Evolutionary conservation across 2,329 filamentous ascomycete species (phyloP).

Genomic region (Tolypocladium nubicola): DNA sequence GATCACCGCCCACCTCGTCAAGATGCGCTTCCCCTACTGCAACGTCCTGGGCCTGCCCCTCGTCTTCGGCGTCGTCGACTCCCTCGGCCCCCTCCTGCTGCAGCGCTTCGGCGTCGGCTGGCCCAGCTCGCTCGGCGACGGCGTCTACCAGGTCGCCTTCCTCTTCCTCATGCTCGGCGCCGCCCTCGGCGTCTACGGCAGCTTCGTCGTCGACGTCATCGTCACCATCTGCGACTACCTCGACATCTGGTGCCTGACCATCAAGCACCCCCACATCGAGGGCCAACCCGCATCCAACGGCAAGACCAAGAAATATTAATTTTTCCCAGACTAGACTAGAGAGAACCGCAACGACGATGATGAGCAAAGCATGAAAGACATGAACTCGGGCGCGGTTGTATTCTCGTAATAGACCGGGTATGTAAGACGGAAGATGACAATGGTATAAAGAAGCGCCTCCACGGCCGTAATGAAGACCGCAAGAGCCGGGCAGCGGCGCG

Average conservation of each 20-base stretch:
- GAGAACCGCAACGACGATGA: not conserved
- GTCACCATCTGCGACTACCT: conserved; percentile 96
- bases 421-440: not conserved
- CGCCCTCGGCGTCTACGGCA: conserved; percentile 85
- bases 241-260: conserved; percentile 96
- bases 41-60: conserved; percentile 78
- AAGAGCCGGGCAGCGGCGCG: too few species aligned
- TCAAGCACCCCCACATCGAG: conserved; percentile 68
- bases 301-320: conserved; percentile 27
- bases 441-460: too few species aligned
- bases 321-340: too few species aligned
- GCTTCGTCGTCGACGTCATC: conserved; percentile 95
- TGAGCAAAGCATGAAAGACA: not conserved
- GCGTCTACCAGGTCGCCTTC: conserved; percentile 82
- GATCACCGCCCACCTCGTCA: conserved; percentile 87
- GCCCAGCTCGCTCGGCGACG: conserved; percentile 65
- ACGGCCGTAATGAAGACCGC: too few species aligned
- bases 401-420: too few species aligned
- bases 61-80: conserved; percentile 68
- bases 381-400: not conserved
- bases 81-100: conserved; percentile 59
- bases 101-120: conserved; percentile 54
- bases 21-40: conserved; percentile 78
- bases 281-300: conserved; percentile 17
- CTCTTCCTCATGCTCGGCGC: conserved; percentile 81